phyloP scores from a whole-genome alignment of 1,284 basidiomycete species.

The Gymnopus androsaceus region DNA sequence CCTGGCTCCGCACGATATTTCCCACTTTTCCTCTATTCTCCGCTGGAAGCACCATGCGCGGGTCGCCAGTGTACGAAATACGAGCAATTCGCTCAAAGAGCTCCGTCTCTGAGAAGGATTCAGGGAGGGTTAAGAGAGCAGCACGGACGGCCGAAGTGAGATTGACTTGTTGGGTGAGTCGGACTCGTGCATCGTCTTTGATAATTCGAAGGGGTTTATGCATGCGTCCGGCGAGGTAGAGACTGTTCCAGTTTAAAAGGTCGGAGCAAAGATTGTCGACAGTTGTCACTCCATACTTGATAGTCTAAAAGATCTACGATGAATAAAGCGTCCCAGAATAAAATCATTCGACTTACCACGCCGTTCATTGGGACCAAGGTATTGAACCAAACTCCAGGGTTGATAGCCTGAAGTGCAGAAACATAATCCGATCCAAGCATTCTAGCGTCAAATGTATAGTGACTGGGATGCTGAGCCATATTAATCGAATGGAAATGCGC shows the following conservation, averaged over 20 bases:
- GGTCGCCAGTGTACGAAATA: slow-evolving; percentile 89
- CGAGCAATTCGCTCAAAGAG: slow-evolving; percentile 88
- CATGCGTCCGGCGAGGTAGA: slow-evolving; percentile 95
- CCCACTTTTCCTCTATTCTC: slow-evolving; percentile 95
- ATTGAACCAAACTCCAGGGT: slow-evolving; percentile 96
- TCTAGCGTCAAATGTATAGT: slow-evolving; percentile 90
- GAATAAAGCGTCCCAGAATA: slow-evolving; percentile 12
- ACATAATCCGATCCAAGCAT: slow-evolving; percentile 79
- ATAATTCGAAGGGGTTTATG: slow-evolving; percentile 95
- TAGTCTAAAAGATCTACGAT: slow-evolving; percentile 53
- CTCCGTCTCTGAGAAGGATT: slow-evolving; percentile 74
- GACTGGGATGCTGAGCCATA: slow-evolving; percentile 84
- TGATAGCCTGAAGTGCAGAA: slow-evolving; percentile 73
- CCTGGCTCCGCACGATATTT: slow-evolving; percentile 88
- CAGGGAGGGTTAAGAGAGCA: slow-evolving; percentile 74
- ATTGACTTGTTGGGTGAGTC: slow-evolving; percentile 91
- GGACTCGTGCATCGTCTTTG: slow-evolving; percentile 85
- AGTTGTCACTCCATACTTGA: slow-evolving; percentile 98
- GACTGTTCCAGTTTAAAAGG: slow-evolving; percentile 88
- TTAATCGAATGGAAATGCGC: slow-evolving; percentile 95
- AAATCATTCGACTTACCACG: slow-evolving; percentile 58
- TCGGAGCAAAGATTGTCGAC: slow-evolving; percentile 89
- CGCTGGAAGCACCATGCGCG: slow-evolving; percentile 89
- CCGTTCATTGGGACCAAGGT: slow-evolving; percentile 84
- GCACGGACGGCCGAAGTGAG: slow-evolving; percentile 86